phyloP scores from a whole-genome alignment of 306 rosid species.

The Hippophae gyantsensis region DNA sequence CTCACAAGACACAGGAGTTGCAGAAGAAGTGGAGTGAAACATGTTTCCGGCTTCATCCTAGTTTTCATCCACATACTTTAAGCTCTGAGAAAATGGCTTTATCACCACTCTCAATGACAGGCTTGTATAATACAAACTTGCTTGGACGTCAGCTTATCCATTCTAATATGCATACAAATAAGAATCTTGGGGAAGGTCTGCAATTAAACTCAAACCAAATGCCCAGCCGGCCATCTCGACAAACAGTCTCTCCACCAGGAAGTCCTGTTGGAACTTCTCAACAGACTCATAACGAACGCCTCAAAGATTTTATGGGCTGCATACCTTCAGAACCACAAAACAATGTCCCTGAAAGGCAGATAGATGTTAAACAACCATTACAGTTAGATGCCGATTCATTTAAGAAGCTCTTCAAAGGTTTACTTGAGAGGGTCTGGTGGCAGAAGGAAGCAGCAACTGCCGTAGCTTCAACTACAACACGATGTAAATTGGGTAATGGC shows the following conservation, averaged over 20 bases:
- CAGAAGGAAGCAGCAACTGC: slow-evolving; percentile 89
- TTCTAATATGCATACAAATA: slow-evolving; percentile 51
- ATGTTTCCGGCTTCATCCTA: slow-evolving; percentile 67
- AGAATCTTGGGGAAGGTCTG: slow-evolving; percentile 47
- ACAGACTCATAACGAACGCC: slow-evolving; percentile 36
- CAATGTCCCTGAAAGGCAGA: slow-evolving; percentile 43
- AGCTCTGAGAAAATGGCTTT: slow-evolving; percentile 47
- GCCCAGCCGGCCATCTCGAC: slow-evolving; percentile 31
- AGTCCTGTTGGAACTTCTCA: slow-evolving; percentile 71
- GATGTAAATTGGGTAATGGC: slow-evolving; percentile 64
- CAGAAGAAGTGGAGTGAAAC: slow-evolving; percentile 77
- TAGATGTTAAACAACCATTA: slow-evolving; percentile 31
- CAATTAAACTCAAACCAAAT: slow-evolving; percentile 45
- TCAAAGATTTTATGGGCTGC: slow-evolving; percentile 61
- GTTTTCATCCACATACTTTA: slow-evolving; percentile 51
- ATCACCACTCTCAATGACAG: slow-evolving; percentile 41
- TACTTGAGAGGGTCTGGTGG: slow-evolving; percentile 94
- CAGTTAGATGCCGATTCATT: slow-evolving; percentile 58
- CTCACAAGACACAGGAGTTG: slow-evolving; percentile 55
- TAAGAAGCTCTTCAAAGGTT: slow-evolving; percentile 66
- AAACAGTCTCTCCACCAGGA: slow-evolving; percentile 19
- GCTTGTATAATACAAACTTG: slow-evolving; percentile 45
- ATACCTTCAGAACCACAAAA: slow-evolving; percentile 57
- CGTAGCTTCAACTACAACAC: slow-evolving; percentile 68
- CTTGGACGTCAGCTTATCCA: slow-evolving; percentile 45